phyloP scores from a whole-genome alignment of 176 grass and related monocot species.

The Eremochloa ophiuroides region DNA sequence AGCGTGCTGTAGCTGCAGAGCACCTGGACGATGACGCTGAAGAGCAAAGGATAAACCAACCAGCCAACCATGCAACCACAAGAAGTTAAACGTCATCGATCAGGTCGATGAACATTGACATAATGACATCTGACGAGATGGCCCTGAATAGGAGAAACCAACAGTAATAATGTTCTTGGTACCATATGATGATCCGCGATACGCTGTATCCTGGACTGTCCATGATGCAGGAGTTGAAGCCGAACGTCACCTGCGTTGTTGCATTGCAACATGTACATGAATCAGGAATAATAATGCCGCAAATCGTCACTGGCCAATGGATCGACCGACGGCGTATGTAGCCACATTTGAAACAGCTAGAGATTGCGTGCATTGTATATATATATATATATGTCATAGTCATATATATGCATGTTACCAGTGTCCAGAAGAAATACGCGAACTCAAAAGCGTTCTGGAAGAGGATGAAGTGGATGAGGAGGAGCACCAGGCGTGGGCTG shows the following conservation, averaged over 20 bases:
- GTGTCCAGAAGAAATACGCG: conserved; percentile 74
- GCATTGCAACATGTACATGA: neutral
- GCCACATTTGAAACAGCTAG: neutral
- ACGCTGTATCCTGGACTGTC: conserved; percentile 17
- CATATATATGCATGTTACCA: no score
- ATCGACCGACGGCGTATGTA: neutral
- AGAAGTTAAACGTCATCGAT: neutral
- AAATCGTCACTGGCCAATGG: neutral
- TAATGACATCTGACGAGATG: neutral
- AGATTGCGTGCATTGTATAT: neutral
- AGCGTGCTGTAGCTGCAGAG: conserved; percentile 84
- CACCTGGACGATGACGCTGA: conserved; percentile 60
- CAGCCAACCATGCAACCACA: neutral
- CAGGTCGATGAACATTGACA: neutral
- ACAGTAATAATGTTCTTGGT: neutral
- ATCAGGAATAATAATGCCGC: neutral
- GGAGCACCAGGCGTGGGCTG: conserved; percentile 47
- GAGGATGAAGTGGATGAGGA: conserved; percentile 83
- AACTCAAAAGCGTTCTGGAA: conserved; percentile 86
- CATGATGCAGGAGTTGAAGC: conserved; percentile 65
- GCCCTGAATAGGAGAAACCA: neutral
- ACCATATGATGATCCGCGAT: conserved; percentile 46
- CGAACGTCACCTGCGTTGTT: conserved; percentile 33
- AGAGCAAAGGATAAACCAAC: neutral
- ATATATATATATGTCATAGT: no score